Conservation (phyloP, 768 basidiomycete genomes). For the Kwoniella botswanensis region DNA sequence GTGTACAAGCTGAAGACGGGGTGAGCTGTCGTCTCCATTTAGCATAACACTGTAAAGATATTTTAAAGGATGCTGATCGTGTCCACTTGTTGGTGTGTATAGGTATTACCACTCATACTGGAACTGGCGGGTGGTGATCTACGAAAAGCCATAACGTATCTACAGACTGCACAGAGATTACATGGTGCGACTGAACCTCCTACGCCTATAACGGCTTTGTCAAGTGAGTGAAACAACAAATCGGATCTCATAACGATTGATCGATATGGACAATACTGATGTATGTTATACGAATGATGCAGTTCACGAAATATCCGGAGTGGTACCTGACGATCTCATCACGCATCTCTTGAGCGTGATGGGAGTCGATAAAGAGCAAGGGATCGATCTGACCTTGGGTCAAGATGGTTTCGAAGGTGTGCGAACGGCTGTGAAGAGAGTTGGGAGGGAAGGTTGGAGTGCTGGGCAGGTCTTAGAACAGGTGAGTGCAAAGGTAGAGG, state of each 20-base stretch:
- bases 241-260: not conserved
- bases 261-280: not conserved
- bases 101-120: slow-evolving; percentile 54
- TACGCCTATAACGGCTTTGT: slow-evolving; percentile 71
- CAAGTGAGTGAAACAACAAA: slow-evolving; percentile 60
- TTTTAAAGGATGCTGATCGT: not conserved
- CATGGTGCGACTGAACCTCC: slow-evolving; percentile 75
- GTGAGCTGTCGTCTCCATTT: slow-evolving; percentile 40
- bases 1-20: slow-evolving; percentile 62
- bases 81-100: not conserved
- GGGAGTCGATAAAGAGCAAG: slow-evolving; percentile 68
- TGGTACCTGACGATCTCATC: slow-evolving; percentile 79
- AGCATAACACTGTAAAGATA: not conserved
- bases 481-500: slow-evolving; percentile 61
- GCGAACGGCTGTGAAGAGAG: slow-evolving; percentile 67
- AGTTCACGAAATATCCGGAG: slow-evolving; percentile 94
- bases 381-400: slow-evolving; percentile 37
- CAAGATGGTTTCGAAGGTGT: slow-evolving; percentile 63
- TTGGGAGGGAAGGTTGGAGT: slow-evolving; percentile 89
- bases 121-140: slow-evolving; percentile 81
- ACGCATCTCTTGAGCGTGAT: slow-evolving; percentile 70
- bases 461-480: slow-evolving; percentile 86
- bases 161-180: slow-evolving; percentile 91
- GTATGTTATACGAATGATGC: slow-evolving; percentile 3
- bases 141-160: slow-evolving; percentile 93